Percentiles rank a stretch among this genome's conserved stretches.
Conservation (phyloP, 805 yeast genomes). For the Ogataea nakhonphanomensis region DNA sequence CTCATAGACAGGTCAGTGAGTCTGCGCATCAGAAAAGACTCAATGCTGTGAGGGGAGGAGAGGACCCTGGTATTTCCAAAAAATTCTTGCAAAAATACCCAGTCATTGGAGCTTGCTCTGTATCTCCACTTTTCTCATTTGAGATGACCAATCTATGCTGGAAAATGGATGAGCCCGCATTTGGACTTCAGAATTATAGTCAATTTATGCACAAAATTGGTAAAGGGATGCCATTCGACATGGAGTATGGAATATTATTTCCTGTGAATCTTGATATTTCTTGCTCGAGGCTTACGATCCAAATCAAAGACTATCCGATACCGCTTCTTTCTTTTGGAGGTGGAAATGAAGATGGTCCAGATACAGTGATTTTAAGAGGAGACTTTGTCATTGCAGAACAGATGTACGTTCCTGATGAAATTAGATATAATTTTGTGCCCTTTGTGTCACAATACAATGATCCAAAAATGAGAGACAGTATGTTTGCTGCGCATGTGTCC, state of each 20-base stretch:
- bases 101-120: constrained; percentile 27
- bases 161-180: constrained; percentile 47
- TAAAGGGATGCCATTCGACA: constrained; percentile 51
- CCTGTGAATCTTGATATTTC: constrained; percentile 46
- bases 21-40: constrained; percentile 3
- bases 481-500: constrained; percentile 55
- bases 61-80: constrained; percentile 28
- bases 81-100: constrained; percentile 29
- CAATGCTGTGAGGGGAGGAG: constrained; percentile 13
- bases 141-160: constrained; percentile 48
- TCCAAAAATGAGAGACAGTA: constrained; percentile 35
- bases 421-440: constrained; percentile 46
- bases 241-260: constrained; percentile 50
- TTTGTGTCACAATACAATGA: constrained; percentile 38
- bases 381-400: constrained; percentile 60
- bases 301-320: constrained; percentile 52
- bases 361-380: constrained; percentile 36
- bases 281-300: constrained; percentile 42
- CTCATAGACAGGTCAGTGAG: constrained; percentile 7
- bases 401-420: constrained; percentile 48
- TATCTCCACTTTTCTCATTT: constrained; percentile 53
- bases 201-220: constrained; percentile 40
- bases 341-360: constrained; percentile 39
- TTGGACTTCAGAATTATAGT: constrained; percentile 47
- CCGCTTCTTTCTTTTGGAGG: constrained; percentile 52